phyloP scores from a whole-genome alignment of 495 filamentous ascomycete species.

The Talaromyces wortmannii region DNA sequence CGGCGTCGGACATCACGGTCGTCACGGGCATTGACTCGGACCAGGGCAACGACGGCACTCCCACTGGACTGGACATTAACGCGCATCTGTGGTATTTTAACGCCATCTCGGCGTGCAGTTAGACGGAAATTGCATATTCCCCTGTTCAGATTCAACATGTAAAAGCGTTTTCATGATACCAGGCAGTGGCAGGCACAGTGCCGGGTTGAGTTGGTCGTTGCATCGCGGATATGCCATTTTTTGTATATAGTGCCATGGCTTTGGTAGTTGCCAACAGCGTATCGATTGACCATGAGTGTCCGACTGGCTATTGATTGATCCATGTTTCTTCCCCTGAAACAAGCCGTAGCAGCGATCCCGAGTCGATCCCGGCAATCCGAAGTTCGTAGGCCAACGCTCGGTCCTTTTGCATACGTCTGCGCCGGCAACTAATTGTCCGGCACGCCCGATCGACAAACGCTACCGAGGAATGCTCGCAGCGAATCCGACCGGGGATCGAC shows the following conservation, averaged over 20 bases:
- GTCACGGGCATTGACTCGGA: slow-evolving; percentile 26
- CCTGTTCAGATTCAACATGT: not conserved
- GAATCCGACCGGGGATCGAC: no score
- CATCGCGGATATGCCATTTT: no score
- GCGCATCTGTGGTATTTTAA: slow-evolving; percentile 41
- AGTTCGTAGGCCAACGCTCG: not conserved
- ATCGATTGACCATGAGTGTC: no score
- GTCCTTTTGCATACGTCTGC: not conserved
- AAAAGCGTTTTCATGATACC: not conserved
- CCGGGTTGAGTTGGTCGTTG: no score
- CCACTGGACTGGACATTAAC: slow-evolving; percentile 1
- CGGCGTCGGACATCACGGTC: slow-evolving; percentile 31
- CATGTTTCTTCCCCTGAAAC: no score
- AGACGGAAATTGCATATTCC: no score
- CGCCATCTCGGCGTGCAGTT: slow-evolving; percentile 12
- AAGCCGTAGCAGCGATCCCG: no score
- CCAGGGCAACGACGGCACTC: slow-evolving; percentile 31
- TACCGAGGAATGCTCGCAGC: not conserved
- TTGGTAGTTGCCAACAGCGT: no score
- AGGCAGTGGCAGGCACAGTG: no score
- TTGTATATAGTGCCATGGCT: no score
- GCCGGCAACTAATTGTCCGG: not conserved
- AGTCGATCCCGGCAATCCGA: not conserved
- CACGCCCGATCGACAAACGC: not conserved
- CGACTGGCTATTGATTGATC: no score